These are phyloP conservation scores for Cenchrus americanus DNA, from an alignment of 176 grass and related monocot genomes.

Conservation along the genomic window DNA sequence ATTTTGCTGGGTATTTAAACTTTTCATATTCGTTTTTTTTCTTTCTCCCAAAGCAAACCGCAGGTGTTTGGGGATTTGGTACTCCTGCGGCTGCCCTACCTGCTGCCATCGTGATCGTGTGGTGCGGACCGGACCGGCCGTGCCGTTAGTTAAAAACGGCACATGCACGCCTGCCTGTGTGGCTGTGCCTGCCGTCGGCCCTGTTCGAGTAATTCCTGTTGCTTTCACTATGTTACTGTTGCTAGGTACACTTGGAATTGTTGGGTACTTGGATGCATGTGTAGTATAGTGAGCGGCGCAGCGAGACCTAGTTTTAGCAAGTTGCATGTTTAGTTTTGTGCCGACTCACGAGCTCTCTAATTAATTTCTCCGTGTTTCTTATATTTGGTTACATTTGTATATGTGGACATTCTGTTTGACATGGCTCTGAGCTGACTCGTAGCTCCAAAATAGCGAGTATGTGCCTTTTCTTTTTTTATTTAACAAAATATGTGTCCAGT, in stretches of 20 bases:
- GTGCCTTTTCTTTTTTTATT: background rate
- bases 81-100: background rate
- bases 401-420: background rate
- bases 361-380: background rate
- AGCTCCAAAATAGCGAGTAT: background rate
- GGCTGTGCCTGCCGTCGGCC: background rate
- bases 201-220: background rate
- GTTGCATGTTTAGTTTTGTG: background rate
- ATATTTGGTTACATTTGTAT: background rate
- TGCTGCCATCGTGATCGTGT: background rate
- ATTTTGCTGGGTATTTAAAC: background rate
- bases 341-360: background rate
- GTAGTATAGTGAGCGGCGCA: background rate
- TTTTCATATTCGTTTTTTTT: background rate
- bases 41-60: background rate
- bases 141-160: constrained; percentile 7
- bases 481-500: background rate
- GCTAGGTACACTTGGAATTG: background rate
- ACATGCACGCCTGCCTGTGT: background rate
- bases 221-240: background rate
- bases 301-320: background rate
- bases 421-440: background rate
- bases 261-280: too few species aligned
- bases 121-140: background rate
- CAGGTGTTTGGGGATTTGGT: constrained; percentile 2